phyloP scores from a whole-genome alignment of 768 basidiomycete genomes.

The Terana coerulea region DNA sequence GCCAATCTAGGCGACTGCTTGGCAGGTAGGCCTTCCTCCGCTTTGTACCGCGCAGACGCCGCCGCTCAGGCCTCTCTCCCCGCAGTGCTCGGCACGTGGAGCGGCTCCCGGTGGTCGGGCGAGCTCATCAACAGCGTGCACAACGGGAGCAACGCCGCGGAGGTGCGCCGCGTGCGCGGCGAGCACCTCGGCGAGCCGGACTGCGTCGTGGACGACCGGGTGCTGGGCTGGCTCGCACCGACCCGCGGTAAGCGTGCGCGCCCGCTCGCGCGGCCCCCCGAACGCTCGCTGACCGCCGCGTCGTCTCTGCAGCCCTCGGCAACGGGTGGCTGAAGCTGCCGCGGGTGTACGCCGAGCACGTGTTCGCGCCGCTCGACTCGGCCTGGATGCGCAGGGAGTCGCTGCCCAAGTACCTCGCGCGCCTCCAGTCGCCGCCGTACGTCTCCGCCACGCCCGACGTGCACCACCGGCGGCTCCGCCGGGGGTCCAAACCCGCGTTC shows the following conservation, averaged over 20 bases:
- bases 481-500: slow-evolving; percentile 5
- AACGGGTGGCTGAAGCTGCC: slow-evolving; percentile 37
- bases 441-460: slow-evolving; percentile 40
- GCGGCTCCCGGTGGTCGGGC: slow-evolving; percentile 52
- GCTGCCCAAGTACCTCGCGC: slow-evolving; percentile 28
- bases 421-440: slow-evolving; percentile 44
- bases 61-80: no score
- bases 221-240: slow-evolving; percentile 75
- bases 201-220: slow-evolving; percentile 60
- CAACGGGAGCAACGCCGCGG: slow-evolving; percentile 64
- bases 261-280: neutral
- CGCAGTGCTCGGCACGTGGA: slow-evolving; percentile 42
- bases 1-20: slow-evolving; percentile 82
- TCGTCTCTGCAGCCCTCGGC: slow-evolving; percentile 34
- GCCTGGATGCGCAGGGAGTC: slow-evolving; percentile 32
- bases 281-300: no score
- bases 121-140: slow-evolving; percentile 62
- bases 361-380: slow-evolving; percentile 33
- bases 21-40: slow-evolving; percentile 47
- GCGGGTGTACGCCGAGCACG: slow-evolving; percentile 26
- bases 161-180: slow-evolving; percentile 56
- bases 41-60: neutral
- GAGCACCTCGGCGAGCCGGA: slow-evolving; percentile 72
- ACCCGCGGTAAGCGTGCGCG: slow-evolving; percentile 56
- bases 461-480: slow-evolving; percentile 30